Conservation (phyloP, 83 land plant genomes). For the Picea abies region DNA sequence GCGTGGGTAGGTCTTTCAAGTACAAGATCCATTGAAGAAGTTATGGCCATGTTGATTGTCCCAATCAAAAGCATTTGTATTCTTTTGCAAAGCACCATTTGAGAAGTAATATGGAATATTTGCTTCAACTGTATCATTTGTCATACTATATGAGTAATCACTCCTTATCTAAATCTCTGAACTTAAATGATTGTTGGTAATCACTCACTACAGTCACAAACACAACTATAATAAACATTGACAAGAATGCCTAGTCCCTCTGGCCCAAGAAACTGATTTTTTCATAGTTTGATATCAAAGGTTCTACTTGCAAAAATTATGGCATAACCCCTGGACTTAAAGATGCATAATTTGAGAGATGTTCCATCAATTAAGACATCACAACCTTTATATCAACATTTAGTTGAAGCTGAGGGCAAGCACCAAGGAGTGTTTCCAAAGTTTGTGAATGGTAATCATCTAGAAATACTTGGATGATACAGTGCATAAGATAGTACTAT, state of each 20-base stretch:
- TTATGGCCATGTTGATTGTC: background rate
- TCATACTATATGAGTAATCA: too few species aligned
- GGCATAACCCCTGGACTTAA: constrained; percentile 91
- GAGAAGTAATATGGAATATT: background rate
- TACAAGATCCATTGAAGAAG: too few species aligned
- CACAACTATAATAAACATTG: too few species aligned
- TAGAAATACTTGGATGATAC: constrained; percentile 97
- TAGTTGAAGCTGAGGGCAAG: constrained; percentile 98
- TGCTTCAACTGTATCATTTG: background rate
- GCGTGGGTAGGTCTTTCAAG: too few species aligned
- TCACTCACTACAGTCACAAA: too few species aligned
- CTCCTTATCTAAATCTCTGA: too few species aligned
- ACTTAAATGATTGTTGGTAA: too few species aligned
- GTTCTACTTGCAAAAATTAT: constrained; percentile 95
- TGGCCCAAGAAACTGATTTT: too few species aligned
- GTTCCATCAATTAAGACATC: constrained; percentile 95
- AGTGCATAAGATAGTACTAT: constrained; percentile 95
- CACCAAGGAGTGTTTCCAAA: constrained; percentile 86
- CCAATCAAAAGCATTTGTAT: background rate
- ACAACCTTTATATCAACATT: constrained; percentile 95
- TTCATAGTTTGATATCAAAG: constrained; percentile 35
- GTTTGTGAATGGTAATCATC: constrained; percentile 99
- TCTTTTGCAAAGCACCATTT: background rate
- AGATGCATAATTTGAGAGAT: constrained; percentile 96
- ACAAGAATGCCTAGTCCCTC: too few species aligned